Base-by-base conservation (phyloP, 495 filamentous ascomycete genomes). In the Penicillium arizonense region DNA sequence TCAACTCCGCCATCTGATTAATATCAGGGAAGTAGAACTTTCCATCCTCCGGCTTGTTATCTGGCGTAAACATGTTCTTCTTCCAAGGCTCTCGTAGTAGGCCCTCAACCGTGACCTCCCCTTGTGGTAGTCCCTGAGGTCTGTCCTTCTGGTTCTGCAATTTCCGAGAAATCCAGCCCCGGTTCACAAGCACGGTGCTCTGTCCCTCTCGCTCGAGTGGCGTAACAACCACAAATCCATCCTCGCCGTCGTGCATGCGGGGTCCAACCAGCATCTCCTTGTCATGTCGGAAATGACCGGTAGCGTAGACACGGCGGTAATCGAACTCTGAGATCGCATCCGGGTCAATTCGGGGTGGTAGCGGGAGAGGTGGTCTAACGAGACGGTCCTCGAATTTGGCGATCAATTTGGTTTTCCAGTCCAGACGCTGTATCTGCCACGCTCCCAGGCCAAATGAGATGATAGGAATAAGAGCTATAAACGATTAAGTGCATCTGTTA, bases 21-120 rank as follows among this genome's bases (percentile, higher is more conserved):
- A 98, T 87, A 68, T 97, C 95, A 1, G 94, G 93, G 57, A 97
- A 98, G 69, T 96, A 94, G 63, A 94, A 98, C 72, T 89, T 87
- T 46, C 84, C 83, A 52, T 79, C 80, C 54, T 92, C 86, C 0
- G 92, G 91, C 53, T 82, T 75, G 59, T 97, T 98, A 0, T 85
- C 85, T 0, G 94, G 94, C 51, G 94, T 98, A 63, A 98, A 98
- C 80, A 91, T 86, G 63, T 98, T 98, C 81, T 90, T 95, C 79
- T 91, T 89, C 86, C 89, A 95, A 26, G 95, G 93, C 74, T 91
- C 83, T 47, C 94, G 72, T 63, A 98, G 67, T 64, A 98, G 64
- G 4, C 94, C 94, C 65, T 95, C 84, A 2, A 97, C 83, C 6
- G 76, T 80, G 3, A 98, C 86, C 60, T 83, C 80, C 0, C 81